Base-by-base conservation (phyloP, 1,284 basidiomycete species). In the Xerocomus nothofagi region DNA sequence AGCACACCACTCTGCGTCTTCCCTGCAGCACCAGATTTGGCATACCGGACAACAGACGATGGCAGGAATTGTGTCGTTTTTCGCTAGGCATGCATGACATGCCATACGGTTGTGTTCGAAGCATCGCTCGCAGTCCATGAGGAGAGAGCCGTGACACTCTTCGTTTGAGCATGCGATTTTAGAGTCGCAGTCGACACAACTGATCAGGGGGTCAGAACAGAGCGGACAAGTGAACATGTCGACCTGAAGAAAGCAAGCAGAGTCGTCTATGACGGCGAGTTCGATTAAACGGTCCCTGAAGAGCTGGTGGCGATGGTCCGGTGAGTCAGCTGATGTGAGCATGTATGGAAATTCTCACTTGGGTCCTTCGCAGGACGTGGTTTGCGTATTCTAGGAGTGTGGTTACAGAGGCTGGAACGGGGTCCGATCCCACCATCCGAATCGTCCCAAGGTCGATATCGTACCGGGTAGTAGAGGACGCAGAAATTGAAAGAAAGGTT, bases 191-290 rank as follows among this genome's bases (percentile, higher is more conserved):
- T 61, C 55, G 29, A 40, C 3, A 29, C 62, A 64, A 30, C 27
- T 30, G 2, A 24, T 1, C 18, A 60, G 34, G 21, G 32, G 31
- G 6, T 2, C 0, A 23, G 0, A 26, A 39, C 62, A 61, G n/a
- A 56, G 14, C 1, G 57, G 50, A 29, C 62, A 65, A n/a, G 60
- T 65, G 21, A 50, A 29, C 40, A 62, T 9, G 49, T 65, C 48
- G 0, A 61, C 41, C 0, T n/a, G 5, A 12, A 44, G 42, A 33
- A 58, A 65, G n/a, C n/a, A 2, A 10, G 24, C 5, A 1, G 45
- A 6, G 27, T 60, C 37, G 1, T 21, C 15, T 32, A 60, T 42
- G 23, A 41, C 12, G 20, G 3, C 6, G n/a, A 1, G 14, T 27
- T 47, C 11, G 30, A 55, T 20, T 3, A 60, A 46, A 26, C 38